phyloP scores from a whole-genome alignment of 192 early-diverging fungal genomes.

The Mortierella hygrophila region DNA sequence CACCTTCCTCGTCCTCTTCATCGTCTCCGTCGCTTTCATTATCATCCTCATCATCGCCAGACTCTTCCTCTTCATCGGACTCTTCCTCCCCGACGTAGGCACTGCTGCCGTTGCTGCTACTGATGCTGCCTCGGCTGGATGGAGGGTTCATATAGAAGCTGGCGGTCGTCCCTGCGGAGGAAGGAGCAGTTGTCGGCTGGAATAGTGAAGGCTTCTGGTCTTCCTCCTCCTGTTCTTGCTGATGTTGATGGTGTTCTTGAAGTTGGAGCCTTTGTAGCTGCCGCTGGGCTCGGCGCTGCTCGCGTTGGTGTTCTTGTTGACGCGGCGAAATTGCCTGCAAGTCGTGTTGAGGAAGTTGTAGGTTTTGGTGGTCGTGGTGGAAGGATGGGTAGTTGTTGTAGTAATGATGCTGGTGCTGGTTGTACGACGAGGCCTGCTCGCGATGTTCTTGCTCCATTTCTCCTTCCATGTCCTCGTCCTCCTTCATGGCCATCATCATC shows the following conservation, averaged over 20 bases:
- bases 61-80: not conserved
- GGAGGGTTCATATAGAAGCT: conserved; percentile 2
- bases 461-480: conserved; percentile 20
- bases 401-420: no score
- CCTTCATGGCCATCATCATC: not conserved
- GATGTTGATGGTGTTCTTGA: conserved; percentile 1
- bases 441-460: not conserved
- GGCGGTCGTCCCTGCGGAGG: not conserved
- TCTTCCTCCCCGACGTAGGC: not conserved
- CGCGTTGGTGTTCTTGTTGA: not conserved
- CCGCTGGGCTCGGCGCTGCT: not conserved
- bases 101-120: not conserved
- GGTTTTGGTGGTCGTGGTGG: not conserved
- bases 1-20: not conserved
- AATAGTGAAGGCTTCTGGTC: not conserved
- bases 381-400: not conserved
- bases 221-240: not conserved
- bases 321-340: not conserved
- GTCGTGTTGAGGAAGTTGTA: not conserved
- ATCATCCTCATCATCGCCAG: not conserved
- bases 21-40: not conserved
- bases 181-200: not conserved
- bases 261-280: not conserved
- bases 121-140: not conserved
- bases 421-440: not conserved